Percentiles rank a stretch among this genome's conserved stretches.
Evolutionary conservation across 345 rosid species (phyloP).

Genomic region (Ceriops zippeliana): DNA sequence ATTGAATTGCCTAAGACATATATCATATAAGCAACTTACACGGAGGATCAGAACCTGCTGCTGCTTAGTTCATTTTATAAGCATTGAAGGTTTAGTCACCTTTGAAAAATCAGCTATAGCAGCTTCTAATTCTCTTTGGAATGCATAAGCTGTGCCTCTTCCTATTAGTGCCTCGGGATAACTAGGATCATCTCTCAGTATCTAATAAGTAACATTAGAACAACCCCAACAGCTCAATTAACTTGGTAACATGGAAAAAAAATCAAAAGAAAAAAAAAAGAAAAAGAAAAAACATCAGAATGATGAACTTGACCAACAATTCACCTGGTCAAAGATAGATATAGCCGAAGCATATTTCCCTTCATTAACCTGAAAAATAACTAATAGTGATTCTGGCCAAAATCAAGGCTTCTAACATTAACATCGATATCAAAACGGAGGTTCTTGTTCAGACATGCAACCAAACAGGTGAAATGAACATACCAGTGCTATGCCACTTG

Average conservation of each 20-base stretch:
- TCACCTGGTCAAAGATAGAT: conserved; percentile 88
- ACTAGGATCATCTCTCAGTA: conserved; percentile 75
- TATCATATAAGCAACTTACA: conserved; percentile 9
- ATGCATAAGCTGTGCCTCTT: conserved; percentile 97
- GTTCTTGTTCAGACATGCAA: conserved; percentile 1
- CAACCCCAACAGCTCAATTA: conserved; percentile 8
- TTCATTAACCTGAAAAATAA: conserved; percentile 77
- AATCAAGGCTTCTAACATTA: conserved; percentile 12
- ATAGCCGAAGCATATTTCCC: conserved; percentile 83
- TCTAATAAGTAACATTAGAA: conserved; percentile 37
- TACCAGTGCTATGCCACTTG: conserved; percentile 98
- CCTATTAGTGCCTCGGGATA: conserved; percentile 96
- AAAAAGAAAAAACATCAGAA: conserved; percentile 11
- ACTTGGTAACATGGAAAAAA: conserved; percentile 1
- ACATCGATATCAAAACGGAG: background rate
- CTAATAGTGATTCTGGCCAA: conserved; percentile 8
- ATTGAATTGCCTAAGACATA: conserved; percentile 67
- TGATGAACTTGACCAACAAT: conserved; percentile 10
- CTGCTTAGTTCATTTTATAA: background rate
- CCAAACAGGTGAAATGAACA: conserved; percentile 1
- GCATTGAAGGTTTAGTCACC: conserved; percentile 37
- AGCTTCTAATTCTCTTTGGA: conserved; percentile 77
- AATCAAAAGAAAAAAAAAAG: background rate
- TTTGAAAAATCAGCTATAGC: conserved; percentile 89
- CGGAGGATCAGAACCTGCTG: conserved; percentile 4